Evolutionary conservation across 2,329 filamentous ascomycete species (phyloP).

Genomic region (Furcasterigmium furcatum): DNA sequence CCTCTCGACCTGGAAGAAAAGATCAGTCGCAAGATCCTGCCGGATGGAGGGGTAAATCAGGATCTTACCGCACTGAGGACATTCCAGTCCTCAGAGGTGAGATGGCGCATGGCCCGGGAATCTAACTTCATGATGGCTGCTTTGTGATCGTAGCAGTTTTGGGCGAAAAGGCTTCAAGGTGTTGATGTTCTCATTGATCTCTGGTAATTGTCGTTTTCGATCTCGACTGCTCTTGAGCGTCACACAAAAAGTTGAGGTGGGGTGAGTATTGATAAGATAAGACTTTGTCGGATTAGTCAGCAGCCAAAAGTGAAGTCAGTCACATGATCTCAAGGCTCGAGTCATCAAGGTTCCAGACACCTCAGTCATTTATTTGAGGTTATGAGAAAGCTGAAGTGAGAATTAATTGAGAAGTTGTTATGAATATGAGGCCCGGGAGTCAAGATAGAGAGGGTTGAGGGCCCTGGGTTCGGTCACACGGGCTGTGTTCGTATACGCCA

Average conservation of each 20-base stretch:
- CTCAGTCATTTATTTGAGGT: too few relatives aligned
- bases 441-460: too few relatives aligned
- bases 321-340: too few relatives aligned
- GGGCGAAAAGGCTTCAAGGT: slow-evolving; percentile 16
- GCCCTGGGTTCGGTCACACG: too few relatives aligned
- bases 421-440: too few relatives aligned
- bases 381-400: too few relatives aligned
- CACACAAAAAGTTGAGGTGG: slow-evolving; percentile 10
- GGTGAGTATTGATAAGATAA: slow-evolving; percentile 15
- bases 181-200: neutral
- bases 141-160: too few relatives aligned
- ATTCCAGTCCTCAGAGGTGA: slow-evolving; percentile 90
- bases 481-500: too few relatives aligned
- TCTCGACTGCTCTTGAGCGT: slow-evolving; percentile 2
- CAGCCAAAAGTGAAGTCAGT: too few relatives aligned
- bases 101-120: slow-evolving; percentile 87
- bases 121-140: slow-evolving; percentile 79
- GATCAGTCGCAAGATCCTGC: slow-evolving; percentile 27
- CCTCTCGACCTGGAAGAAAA: slow-evolving; percentile 72
- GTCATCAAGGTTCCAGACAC: too few relatives aligned
- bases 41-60: slow-evolving; percentile 16
- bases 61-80: slow-evolving; percentile 81
- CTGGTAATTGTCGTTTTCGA: neutral
- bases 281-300: slow-evolving; percentile 11
- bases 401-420: too few relatives aligned